Base-by-base conservation (phyloP, 331 rosid genomes). In the Ulmus americana region DNA sequence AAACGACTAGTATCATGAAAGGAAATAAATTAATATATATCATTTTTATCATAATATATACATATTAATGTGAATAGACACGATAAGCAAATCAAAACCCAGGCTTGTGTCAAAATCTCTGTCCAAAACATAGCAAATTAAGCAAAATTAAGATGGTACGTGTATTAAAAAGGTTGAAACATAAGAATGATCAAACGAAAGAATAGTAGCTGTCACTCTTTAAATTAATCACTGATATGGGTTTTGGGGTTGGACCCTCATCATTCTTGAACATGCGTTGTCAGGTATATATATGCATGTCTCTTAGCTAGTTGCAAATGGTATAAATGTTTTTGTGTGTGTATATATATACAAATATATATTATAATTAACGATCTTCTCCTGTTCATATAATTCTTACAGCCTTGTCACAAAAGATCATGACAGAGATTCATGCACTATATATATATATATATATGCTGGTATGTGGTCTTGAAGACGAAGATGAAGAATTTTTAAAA, bases 171-270 rank as follows among this genome's bases (percentile, higher is more conserved):
- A 55, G 3, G 35, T 28, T 28, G 4, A 28, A 2, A 28, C 15
- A 7, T 9, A 10, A 5, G 11, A 41, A 22, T 41, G 28, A 55
- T 20, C 22, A 20, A 55, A 10, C 41, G 9, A 43, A 44, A 12
- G 5, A 10, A 45, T 10, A 8, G 41, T 18, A 61, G 66, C 53
- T 61, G 66, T 61, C 54, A 45, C 52, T 28, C 61, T 28, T 56
- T 56, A 56, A 56, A 28, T n/a, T n/a, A n/a, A n/a, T 2, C 6
- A 56, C 18, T 56, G 1, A 13, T 38, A 43, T 28, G 43, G 44
- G 40, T 11, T 56, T 56, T 39, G 61, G 44, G 35, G 35, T 28
- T 38, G 39, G 61, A 12, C 7, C 14, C 3, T 3, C 18, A 13
- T 35, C 45, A 56, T 56, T 56, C 61, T 56, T 38, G 61, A 2